A percentile compares a stretch with the other conserved stretches of the same genome.
These are phyloP conservation scores for Choanephora cucurbitarum DNA, from an alignment of 371 early-diverging fungal species.

Conservation along the genomic window DNA sequence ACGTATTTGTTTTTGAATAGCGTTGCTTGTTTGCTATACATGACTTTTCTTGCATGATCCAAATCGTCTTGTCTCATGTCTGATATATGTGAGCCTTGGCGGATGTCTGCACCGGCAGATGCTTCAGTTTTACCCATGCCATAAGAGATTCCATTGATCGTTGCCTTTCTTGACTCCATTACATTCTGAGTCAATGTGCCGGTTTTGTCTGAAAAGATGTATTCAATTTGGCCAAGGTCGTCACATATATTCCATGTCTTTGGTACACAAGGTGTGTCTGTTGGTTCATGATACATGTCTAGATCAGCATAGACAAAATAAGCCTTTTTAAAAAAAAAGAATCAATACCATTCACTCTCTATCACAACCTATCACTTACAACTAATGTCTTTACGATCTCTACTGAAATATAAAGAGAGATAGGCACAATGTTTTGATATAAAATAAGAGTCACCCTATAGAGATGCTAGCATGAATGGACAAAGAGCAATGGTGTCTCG, in stretches of 20 bases:
- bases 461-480: no score
- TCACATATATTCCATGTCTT: slow-evolving; percentile 90
- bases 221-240: slow-evolving; percentile 92
- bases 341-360: slow-evolving; percentile 51
- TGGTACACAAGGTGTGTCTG: slow-evolving; percentile 83
- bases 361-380: slow-evolving; percentile 25
- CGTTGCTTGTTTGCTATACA: slow-evolving; percentile 42
- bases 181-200: slow-evolving; percentile 96
- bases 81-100: slow-evolving; percentile 42
- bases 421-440: slow-evolving; percentile 68
- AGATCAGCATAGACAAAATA: slow-evolving; percentile 82
- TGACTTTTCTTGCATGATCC: slow-evolving; percentile 30
- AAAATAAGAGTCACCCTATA: slow-evolving; percentile 48
- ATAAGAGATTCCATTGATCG: slow-evolving; percentile 77
- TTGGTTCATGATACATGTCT: slow-evolving; percentile 82
- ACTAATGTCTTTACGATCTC: slow-evolving; percentile 83
- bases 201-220: slow-evolving; percentile 89
- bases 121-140: slow-evolving; percentile 68
- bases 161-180: slow-evolving; percentile 92
- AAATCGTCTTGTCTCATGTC: slow-evolving; percentile 8
- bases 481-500: no score
- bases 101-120: slow-evolving; percentile 32
- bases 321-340: slow-evolving; percentile 56
- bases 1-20: slow-evolving; percentile 40
- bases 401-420: slow-evolving; percentile 94